Evolutionary conservation across 106 monocot species (phyloP), one percentile per base, ranked within the genome.

Genomic region (Acorus gramineus): DNA sequence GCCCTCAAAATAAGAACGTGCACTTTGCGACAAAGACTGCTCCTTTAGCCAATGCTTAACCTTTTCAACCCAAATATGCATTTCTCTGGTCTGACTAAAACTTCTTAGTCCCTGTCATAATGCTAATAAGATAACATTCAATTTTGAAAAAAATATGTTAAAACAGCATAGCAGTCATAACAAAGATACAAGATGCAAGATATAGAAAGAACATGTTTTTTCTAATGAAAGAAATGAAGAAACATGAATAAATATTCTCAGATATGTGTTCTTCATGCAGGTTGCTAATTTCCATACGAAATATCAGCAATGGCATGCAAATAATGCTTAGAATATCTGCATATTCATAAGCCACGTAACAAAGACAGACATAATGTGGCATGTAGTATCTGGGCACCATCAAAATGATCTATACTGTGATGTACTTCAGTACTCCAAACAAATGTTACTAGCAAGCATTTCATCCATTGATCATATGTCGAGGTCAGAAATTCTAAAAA

Each of bases 31-130:
- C 60, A 74, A 81, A 74, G 63, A 83, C 66, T 87, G 76, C 50
- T 87, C 78, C 57, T 73, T 81, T 69, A 96, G 74, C 96, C 85
- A 85, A 78, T 63, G 42, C 65, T 87, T 96, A 56, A 73, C 47
- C 49, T 71, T 83, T 45, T 85, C 82, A 4, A 85, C 59, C 91
- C 76, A 81, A 2, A 55, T 70, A 53, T 75, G 54, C 7, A 79
- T 12, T 53, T 75, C 70, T 14, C 67, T 50, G 9, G 50, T 62
- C 56, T 73, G 69, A 74, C 46, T 80, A 6, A 71, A 85, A 52
- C 66, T 62, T 73, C 81, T 74, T 8, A 91, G 47, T 49, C 55
- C 82, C 87, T 96, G 67, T 58, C 66, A 59, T 53, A 55, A 67
- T 65, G 61, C 46, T 52, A 49, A 59, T 7, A 60, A 1, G 62